Evolutionary conservation across 257 asterid genomes (phyloP).

Genomic region (Nicotiana tabacum): DNA sequence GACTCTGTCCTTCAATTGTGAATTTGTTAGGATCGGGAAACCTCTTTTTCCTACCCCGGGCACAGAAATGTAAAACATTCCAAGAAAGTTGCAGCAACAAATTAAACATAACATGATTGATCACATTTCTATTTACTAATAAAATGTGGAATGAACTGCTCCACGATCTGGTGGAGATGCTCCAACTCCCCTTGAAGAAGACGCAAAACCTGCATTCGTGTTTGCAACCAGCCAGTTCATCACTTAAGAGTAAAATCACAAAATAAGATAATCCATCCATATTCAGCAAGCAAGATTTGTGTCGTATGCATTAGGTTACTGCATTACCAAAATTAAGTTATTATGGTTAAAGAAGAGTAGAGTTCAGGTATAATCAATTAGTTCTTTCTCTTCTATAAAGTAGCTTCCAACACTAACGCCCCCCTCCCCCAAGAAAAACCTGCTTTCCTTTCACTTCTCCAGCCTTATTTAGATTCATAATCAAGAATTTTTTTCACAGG

Average conservation of each 20-base stretch:
- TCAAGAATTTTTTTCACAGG: neutral
- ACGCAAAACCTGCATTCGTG: conserved; percentile 50
- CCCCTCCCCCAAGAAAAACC: neutral
- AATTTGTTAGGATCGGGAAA: no score
- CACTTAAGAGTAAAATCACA: no score
- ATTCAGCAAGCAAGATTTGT: neutral
- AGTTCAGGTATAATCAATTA: neutral
- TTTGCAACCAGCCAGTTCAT: conserved; percentile 2
- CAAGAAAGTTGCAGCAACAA: neutral
- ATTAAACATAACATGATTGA: neutral
- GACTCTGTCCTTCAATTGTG: no score
- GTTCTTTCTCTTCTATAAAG: neutral
- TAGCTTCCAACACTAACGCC: neutral
- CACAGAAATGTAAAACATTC: conserved; percentile 1
- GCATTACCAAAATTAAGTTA: neutral
- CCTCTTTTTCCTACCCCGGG: neutral
- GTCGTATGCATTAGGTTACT: neutral
- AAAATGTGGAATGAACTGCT: conserved; percentile 35
- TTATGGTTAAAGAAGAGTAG: neutral
- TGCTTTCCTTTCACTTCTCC: neutral
- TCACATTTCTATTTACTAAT: neutral
- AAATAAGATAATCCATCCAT: neutral
- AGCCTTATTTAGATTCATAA: neutral
- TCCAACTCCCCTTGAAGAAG: conserved; percentile 68
- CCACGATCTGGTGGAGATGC: conserved; percentile 44